phyloP scores from a whole-genome alignment of 2,329 filamentous ascomycete genomes.

The Orbilia quercus region DNA sequence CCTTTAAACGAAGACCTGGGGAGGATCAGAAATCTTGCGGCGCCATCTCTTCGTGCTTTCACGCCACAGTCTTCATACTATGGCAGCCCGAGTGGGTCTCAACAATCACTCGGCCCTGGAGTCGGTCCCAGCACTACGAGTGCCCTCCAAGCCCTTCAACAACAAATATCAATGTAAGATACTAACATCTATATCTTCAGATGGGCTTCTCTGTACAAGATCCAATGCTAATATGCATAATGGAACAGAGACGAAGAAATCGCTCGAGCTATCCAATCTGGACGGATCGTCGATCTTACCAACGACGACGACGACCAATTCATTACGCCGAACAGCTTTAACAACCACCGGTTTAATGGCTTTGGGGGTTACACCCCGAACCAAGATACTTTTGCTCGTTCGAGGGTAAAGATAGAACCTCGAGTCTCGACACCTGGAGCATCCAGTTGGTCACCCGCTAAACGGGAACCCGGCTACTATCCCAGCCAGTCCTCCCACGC shows the following conservation, averaged over 20 bases:
- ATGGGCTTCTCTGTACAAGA: no score
- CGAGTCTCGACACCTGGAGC: constrained; percentile 1
- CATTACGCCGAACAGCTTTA: neutral
- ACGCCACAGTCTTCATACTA: neutral
- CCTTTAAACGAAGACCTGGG: constrained; percentile 14
- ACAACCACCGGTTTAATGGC: constrained; percentile 3
- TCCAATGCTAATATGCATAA: neutral
- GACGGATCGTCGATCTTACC: constrained; percentile 42
- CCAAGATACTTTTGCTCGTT: neutral
- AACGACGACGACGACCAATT: constrained; percentile 26
- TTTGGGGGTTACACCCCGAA: neutral
- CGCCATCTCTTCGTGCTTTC: neutral
- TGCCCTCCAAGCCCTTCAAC: neutral
- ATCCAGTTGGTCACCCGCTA: constrained; percentile 18
- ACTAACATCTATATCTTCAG: no score
- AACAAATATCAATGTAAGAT: constrained; percentile 16
- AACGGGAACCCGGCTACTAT: neutral
- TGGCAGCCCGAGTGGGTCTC: neutral
- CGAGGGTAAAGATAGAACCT: constrained; percentile 21
- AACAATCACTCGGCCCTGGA: neutral
- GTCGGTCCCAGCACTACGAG: neutral
- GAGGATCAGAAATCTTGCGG: neutral
- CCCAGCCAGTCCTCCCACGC: neutral
- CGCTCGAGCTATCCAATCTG: constrained; percentile 7
- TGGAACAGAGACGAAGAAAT: constrained; percentile 23